Conservation (phyloP, 192 early-diverging fungal genomes). For the Coemansia nantahalensis region DNA sequence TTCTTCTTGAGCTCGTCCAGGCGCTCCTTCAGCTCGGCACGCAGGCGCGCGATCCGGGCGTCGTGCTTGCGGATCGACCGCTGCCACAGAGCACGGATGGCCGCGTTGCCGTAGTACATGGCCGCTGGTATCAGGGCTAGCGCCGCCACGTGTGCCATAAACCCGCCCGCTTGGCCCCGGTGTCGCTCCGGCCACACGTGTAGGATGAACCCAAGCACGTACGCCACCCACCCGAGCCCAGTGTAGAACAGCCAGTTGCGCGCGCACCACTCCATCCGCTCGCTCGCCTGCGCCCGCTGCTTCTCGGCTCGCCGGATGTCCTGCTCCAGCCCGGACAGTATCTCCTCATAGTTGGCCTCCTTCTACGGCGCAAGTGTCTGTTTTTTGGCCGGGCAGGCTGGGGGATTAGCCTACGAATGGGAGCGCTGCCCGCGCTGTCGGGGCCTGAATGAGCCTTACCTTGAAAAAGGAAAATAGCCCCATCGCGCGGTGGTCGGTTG, state of each 20-base stretch:
- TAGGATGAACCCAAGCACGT: slow-evolving; percentile 28
- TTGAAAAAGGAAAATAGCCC: slow-evolving; percentile 40
- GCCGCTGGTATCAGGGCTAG: slow-evolving; percentile 23
- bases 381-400: background rate
- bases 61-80: slow-evolving; percentile 28
- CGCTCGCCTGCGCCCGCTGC: slow-evolving; percentile 14
- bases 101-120: slow-evolving; percentile 41
- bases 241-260: slow-evolving; percentile 45
- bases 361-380: slow-evolving; percentile 13
- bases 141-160: slow-evolving; percentile 17
- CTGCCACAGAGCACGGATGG: slow-evolving; percentile 19
- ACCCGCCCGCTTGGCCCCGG: slow-evolving; percentile 9
- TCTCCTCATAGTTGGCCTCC: slow-evolving; percentile 60
- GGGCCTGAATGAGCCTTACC: too few species aligned
- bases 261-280: slow-evolving; percentile 33
- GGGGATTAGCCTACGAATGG: too few species aligned
- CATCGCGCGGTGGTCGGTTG: slow-evolving; percentile 15
- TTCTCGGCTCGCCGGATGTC: slow-evolving; percentile 55
- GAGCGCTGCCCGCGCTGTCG: too few species aligned
- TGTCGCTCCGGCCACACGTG: slow-evolving; percentile 47
- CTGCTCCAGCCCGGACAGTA: slow-evolving; percentile 59
- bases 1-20: slow-evolving; percentile 96
- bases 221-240: slow-evolving; percentile 33
- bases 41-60: slow-evolving; percentile 30
- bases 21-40: slow-evolving; percentile 65